These are phyloP conservation scores for Primulina huaijiensis DNA, from an alignment of 257 asterid species.

Conservation along the genomic window DNA sequence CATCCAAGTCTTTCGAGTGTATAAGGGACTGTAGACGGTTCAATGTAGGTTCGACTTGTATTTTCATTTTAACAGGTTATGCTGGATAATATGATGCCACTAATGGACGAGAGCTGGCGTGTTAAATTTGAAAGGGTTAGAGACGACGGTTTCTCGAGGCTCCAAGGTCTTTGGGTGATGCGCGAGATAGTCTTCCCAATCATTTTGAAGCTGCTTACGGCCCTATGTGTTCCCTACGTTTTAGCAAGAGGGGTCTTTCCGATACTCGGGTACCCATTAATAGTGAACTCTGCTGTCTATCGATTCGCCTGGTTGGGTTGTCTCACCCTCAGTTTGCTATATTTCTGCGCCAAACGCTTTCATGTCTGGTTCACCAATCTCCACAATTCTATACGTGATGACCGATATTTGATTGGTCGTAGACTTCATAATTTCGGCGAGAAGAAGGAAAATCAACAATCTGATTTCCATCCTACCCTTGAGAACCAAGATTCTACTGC, in stretches of 20 bases:
- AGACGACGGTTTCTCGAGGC: conserved; percentile 92
- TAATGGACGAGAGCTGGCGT: conserved; percentile 94
- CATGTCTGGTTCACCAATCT: conserved; percentile 94
- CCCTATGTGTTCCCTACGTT: conserved; percentile 89
- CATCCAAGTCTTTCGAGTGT: background rate
- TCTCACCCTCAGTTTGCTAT: conserved; percentile 62
- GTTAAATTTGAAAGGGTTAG: conserved; percentile 87
- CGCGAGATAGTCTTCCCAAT: conserved; percentile 86
- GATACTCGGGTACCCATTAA: conserved; percentile 75
- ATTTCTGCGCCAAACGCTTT: conserved; percentile 82
- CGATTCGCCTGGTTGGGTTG: conserved; percentile 97
- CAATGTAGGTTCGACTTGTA: background rate
- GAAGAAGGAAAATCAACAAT: conserved; percentile 32
- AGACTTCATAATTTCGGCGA: conserved; percentile 91
- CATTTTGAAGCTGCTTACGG: conserved; percentile 87
- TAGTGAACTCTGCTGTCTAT: conserved; percentile 89
- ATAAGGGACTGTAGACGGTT: conserved; percentile 1
- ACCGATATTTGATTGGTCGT: conserved; percentile 87
- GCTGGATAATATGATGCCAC: conserved; percentile 93
- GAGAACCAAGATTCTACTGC: conserved; percentile 30
- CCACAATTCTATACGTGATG: conserved; percentile 95
- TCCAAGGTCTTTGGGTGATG: conserved; percentile 86
- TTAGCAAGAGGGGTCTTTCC: conserved; percentile 87
- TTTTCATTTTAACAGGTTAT: conserved; percentile 56
- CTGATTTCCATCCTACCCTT: conserved; percentile 16